phyloP scores from a whole-genome alignment of 2,329 filamentous ascomycete species.

The Fusarium sp. region DNA sequence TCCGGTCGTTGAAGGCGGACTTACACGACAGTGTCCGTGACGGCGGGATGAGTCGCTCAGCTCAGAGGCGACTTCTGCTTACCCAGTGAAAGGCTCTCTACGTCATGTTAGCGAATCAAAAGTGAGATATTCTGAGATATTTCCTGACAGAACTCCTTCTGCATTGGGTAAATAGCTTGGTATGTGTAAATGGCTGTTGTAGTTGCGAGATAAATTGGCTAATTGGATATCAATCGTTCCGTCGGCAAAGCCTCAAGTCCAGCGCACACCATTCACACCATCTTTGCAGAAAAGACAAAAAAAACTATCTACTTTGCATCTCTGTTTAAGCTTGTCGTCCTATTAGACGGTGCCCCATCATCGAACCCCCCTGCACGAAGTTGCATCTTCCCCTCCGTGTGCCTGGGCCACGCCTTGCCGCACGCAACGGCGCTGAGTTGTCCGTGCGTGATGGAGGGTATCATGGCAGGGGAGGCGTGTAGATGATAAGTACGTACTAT shows the following conservation, averaged over 20 bases:
- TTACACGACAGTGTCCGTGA: slow-evolving; percentile 26
- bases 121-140: slow-evolving; percentile 8
- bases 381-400: slow-evolving; percentile 32
- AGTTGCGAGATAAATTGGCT: slow-evolving; percentile 16
- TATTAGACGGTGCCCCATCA: slow-evolving; percentile 57
- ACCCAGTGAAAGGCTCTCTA: slow-evolving; percentile 18
- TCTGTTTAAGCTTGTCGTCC: slow-evolving; percentile 38
- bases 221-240: slow-evolving; percentile 17
- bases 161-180: slow-evolving; percentile 21
- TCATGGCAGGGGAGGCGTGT: slow-evolving; percentile 31
- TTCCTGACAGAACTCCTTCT: slow-evolving; percentile 17
- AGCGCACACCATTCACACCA: slow-evolving; percentile 31
- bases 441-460: slow-evolving; percentile 46
- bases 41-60: slow-evolving; percentile 1
- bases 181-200: background rate
- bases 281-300: slow-evolving; percentile 3
- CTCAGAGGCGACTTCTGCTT: slow-evolving; percentile 10
- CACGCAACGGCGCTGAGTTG: slow-evolving; percentile 44
- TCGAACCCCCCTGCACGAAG: slow-evolving; percentile 43
- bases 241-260: slow-evolving; percentile 14
- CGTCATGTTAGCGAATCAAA: slow-evolving; percentile 15
- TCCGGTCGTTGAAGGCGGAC: slow-evolving; percentile 16
- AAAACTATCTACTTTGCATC: slow-evolving; percentile 28
- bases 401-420: slow-evolving; percentile 38
- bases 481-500: slow-evolving; percentile 6